phyloP scores from a whole-genome alignment of 805 yeast species.

The Monosporozyma solicola region DNA sequence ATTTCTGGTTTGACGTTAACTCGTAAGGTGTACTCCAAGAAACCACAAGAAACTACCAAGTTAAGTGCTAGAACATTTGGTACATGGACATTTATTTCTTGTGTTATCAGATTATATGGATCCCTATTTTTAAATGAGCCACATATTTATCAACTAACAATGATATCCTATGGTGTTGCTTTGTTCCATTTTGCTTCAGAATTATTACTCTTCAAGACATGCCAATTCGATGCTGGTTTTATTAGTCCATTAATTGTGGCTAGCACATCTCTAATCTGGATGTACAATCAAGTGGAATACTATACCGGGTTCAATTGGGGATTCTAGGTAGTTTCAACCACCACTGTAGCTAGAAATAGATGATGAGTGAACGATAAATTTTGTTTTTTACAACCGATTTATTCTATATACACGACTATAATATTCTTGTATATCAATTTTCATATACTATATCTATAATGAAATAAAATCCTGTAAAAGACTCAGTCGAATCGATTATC shows the following conservation, averaged over 20 bases:
- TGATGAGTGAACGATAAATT: neutral
- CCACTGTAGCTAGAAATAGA: neutral
- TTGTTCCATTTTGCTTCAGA: slow-evolving; percentile 75
- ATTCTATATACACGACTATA: neutral
- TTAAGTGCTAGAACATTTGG: slow-evolving; percentile 96
- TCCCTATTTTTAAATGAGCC: slow-evolving; percentile 65
- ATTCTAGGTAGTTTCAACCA: neutral
- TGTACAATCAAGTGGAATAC: slow-evolving; percentile 59
- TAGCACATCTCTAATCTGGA: slow-evolving; percentile 68
- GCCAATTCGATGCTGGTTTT: slow-evolving; percentile 79
- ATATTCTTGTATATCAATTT: neutral
- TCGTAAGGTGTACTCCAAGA: slow-evolving; percentile 63
- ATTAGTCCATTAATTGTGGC: slow-evolving; percentile 84
- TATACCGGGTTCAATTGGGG: slow-evolving; percentile 34
- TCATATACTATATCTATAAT: neutral
- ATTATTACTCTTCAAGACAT: slow-evolving; percentile 71
- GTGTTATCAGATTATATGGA: slow-evolving; percentile 78
- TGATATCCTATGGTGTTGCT: slow-evolving; percentile 77
- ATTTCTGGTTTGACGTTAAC: slow-evolving; percentile 65
- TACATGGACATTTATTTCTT: slow-evolving; percentile 89
- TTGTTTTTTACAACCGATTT: neutral
- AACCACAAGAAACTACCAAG: slow-evolving; percentile 51
- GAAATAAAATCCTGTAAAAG: neutral
- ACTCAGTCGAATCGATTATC: neutral
- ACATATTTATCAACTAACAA: slow-evolving; percentile 67